Percentiles rank a stretch among this genome's conserved stretches.
phyloP scores from a whole-genome alignment of 768 basidiomycete genomes.

The Hortiboletus campestris region DNA sequence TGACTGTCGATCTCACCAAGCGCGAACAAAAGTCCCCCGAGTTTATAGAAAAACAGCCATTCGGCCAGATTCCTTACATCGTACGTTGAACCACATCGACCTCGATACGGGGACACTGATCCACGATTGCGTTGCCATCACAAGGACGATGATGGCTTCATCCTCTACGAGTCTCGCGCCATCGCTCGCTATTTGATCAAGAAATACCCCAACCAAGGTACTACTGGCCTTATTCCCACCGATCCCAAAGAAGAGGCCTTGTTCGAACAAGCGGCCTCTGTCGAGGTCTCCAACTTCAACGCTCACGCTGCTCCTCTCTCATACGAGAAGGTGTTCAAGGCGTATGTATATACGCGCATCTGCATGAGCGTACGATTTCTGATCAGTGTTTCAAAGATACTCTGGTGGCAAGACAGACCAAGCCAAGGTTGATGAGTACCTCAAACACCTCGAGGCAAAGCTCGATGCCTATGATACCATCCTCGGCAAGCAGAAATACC shows the following conservation, averaged over 20 bases:
- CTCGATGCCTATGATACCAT: slow-evolving; percentile 55
- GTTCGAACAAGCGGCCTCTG: slow-evolving; percentile 36
- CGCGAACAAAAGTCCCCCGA: slow-evolving; percentile 45
- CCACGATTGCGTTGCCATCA: not conserved
- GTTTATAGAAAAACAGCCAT: slow-evolving; percentile 53
- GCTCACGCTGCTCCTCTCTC: slow-evolving; percentile 37
- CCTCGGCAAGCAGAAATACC: slow-evolving; percentile 51
- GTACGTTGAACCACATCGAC: slow-evolving; percentile 12
- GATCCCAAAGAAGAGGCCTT: slow-evolving; percentile 34
- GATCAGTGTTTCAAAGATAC: slow-evolving; percentile 4
- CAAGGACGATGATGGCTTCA: slow-evolving; percentile 61
- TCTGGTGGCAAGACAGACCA: slow-evolving; percentile 25
- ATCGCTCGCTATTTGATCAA: slow-evolving; percentile 56
- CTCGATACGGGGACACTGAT: not conserved
- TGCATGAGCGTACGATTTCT: not conserved
- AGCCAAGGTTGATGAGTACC: slow-evolving; percentile 12
- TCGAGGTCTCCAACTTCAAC: slow-evolving; percentile 56
- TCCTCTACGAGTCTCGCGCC: slow-evolving; percentile 61
- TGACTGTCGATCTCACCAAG: slow-evolving; percentile 41
- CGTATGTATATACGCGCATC: slow-evolving; percentile 30
- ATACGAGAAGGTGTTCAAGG: slow-evolving; percentile 52
- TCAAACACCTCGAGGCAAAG: slow-evolving; percentile 28
- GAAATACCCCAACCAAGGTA: slow-evolving; percentile 53
- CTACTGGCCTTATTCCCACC: slow-evolving; percentile 45
- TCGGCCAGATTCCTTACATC: slow-evolving; percentile 51